Conservation (phyloP, 2,329 filamentous ascomycete species). For the Cladosporium sp. region DNA sequence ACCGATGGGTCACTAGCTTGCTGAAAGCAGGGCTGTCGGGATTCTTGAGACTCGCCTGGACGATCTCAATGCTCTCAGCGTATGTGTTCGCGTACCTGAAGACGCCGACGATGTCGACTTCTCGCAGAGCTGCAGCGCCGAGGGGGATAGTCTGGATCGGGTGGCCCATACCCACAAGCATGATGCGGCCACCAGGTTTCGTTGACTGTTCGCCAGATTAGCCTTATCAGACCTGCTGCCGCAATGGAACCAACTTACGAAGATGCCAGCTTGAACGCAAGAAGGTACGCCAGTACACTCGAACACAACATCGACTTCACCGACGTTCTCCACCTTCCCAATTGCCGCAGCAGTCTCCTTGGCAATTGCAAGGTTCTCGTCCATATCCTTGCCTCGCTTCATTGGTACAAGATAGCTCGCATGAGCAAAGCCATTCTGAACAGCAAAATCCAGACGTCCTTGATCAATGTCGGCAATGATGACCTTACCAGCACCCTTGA, state of each 20-base stretch:
- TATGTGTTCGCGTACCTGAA: slow-evolving; percentile 76
- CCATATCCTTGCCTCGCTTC: slow-evolving; percentile 42
- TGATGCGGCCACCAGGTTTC: slow-evolving; percentile 58
- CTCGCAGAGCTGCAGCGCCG: slow-evolving; percentile 64
- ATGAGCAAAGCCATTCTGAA: slow-evolving; percentile 44
- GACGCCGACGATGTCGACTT: slow-evolving; percentile 72
- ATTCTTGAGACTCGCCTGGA: slow-evolving; percentile 37
- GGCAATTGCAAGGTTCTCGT: slow-evolving; percentile 48
- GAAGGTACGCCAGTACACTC: slow-evolving; percentile 72
- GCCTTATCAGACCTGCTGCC: not conserved
- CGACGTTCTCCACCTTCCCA: slow-evolving; percentile 34
- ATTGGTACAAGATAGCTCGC: slow-evolving; percentile 40
- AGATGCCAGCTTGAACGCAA: slow-evolving; percentile 70
- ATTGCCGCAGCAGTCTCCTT: slow-evolving; percentile 44
- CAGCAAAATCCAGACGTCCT: slow-evolving; percentile 51
- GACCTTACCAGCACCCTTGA: slow-evolving; percentile 48
- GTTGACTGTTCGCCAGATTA: slow-evolving; percentile 3
- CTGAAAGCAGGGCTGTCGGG: slow-evolving; percentile 56
- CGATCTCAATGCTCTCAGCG: slow-evolving; percentile 59
- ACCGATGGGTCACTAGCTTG: slow-evolving; percentile 67
- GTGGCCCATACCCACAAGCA: slow-evolving; percentile 75
- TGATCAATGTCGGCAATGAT: slow-evolving; percentile 57
- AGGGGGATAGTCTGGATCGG: slow-evolving; percentile 69
- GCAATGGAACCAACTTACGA: slow-evolving; percentile 38
- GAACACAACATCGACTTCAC: slow-evolving; percentile 63